phyloP scores from a whole-genome alignment of 352 stramenopile genomes.

The Pythium brachiatum region DNA sequence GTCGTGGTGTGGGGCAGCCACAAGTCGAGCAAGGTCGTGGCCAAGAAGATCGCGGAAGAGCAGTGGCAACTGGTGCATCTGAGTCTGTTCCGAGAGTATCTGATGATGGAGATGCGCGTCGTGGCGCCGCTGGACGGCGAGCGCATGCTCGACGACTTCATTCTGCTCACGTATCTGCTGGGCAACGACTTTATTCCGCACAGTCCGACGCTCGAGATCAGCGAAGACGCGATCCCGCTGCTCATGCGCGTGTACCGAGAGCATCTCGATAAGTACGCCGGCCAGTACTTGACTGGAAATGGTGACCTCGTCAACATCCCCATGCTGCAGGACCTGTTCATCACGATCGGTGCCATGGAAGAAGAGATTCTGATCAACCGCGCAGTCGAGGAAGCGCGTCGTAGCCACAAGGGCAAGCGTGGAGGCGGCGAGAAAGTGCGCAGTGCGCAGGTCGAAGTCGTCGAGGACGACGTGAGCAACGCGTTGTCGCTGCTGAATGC shows the following conservation, averaged over 20 bases:
- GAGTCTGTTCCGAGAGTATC: conserved; percentile 96
- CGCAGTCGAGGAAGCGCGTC: conserved; percentile 45
- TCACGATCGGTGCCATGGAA: conserved; percentile 92
- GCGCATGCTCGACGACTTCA: conserved; percentile 99
- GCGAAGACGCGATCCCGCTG: conserved; percentile 96
- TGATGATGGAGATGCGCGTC: conserved; percentile 95
- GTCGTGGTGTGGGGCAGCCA: conserved; percentile 94
- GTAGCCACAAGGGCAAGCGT: conserved; percentile 33
- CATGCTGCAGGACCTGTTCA: conserved; percentile 91
- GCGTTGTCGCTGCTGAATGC: conserved; percentile 48
- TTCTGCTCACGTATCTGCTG: conserved; percentile 99
- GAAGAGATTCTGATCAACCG: conserved; percentile 91
- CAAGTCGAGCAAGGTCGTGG: conserved; percentile 43
- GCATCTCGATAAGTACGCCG: conserved; percentile 75
- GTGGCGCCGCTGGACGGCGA: conserved; percentile 73
- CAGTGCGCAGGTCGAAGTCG: conserved; percentile 32
- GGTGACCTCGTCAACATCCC: conserved; percentile 89
- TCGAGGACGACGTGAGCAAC: conserved; percentile 44
- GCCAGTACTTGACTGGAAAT: conserved; percentile 91
- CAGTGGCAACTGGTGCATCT: conserved; percentile 98
- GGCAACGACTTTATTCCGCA: conserved; percentile 99
- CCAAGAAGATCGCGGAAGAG: conserved; percentile 93
- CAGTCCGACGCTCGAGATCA: conserved; percentile 98
- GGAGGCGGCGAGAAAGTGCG: conserved; percentile 25
- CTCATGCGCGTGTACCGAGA: conserved; percentile 92